Conservation (phyloP, 108 stramenopile genomes). For the Skeletonema costatum region DNA sequence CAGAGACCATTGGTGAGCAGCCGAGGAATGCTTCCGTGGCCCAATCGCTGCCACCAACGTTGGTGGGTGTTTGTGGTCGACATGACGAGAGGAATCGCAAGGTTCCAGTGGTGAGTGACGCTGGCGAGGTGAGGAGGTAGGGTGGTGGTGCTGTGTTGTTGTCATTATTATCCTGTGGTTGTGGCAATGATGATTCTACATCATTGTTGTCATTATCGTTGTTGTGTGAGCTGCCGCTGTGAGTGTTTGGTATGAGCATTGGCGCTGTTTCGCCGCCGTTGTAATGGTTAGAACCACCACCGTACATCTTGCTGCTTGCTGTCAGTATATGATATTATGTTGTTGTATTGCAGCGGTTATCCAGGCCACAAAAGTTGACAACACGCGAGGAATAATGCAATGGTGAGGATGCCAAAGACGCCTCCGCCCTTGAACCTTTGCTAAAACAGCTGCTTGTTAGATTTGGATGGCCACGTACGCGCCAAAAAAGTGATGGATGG, state of each 20-base stretch:
- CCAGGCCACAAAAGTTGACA: too few species aligned
- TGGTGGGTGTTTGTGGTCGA: too few species aligned
- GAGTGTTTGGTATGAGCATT: neutral
- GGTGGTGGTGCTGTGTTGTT: neutral
- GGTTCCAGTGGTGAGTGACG: neutral
- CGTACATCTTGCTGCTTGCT: neutral
- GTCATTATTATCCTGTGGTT: neutral
- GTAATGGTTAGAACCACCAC: neutral
- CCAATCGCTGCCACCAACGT: neutral
- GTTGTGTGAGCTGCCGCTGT: neutral
- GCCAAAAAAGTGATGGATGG: too few species aligned
- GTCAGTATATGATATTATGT: too few species aligned
- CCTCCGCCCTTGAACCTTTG: too few species aligned
- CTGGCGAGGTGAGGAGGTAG: neutral
- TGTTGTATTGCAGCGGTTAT: too few species aligned
- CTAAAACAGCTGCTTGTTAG: too few species aligned
- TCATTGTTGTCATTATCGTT: neutral
- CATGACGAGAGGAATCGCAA: too few species aligned
- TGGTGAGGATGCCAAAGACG: too few species aligned
- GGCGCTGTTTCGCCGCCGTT: neutral
- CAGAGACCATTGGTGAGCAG: conserved; percentile 34
- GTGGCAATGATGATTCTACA: neutral
- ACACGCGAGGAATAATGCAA: too few species aligned
- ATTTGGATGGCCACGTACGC: too few species aligned
- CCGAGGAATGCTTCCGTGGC: conserved; percentile 15